Percentiles rank a stretch among this genome's conserved stretches.
Evolutionary conservation across 2,329 filamentous ascomycete species (phyloP).

Genomic region (Rutstroemia sp.): DNA sequence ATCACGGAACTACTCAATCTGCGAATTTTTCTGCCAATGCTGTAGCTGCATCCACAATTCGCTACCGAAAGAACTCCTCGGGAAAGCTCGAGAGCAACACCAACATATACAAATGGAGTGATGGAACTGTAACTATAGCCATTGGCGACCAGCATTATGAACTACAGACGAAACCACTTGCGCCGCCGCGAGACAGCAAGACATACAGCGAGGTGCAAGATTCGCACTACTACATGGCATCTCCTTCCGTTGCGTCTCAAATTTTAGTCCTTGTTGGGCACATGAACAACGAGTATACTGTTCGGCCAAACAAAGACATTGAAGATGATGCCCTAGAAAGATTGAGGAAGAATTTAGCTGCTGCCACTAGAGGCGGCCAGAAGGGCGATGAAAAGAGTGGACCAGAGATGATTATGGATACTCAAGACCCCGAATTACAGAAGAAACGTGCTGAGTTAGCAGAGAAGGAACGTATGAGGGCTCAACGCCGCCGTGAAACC

Average conservation of each 20-base stretch:
- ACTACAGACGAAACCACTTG: slow-evolving; percentile 61
- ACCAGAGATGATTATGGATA: slow-evolving; percentile 62
- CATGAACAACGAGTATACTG: slow-evolving; percentile 63
- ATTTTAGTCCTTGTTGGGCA: slow-evolving; percentile 68
- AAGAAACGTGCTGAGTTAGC: slow-evolving; percentile 66
- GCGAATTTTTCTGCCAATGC: slow-evolving; percentile 46
- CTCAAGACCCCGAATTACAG: slow-evolving; percentile 67
- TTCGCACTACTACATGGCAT: slow-evolving; percentile 68
- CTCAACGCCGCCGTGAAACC: slow-evolving; percentile 59
- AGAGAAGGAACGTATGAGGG: slow-evolving; percentile 65
- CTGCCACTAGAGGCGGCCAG: slow-evolving; percentile 48
- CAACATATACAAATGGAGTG: slow-evolving; percentile 68
- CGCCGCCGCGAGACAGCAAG: slow-evolving; percentile 45
- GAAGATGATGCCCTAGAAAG: slow-evolving; percentile 65
- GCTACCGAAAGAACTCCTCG: slow-evolving; percentile 60
- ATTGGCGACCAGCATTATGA: slow-evolving; percentile 71
- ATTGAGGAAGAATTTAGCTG: slow-evolving; percentile 60
- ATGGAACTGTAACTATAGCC: slow-evolving; percentile 70
- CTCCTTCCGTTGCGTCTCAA: slow-evolving; percentile 60
- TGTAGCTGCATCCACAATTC: slow-evolving; percentile 56
- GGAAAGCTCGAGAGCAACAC: slow-evolving; percentile 67
- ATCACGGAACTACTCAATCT: slow-evolving; percentile 40
- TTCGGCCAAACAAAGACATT: slow-evolving; percentile 58
- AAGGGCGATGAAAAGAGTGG: slow-evolving; percentile 46
- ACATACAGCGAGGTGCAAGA: slow-evolving; percentile 62